phyloP scores from a whole-genome alignment of 1,284 basidiomycete species.

The Xerocomus nothofagi region DNA sequence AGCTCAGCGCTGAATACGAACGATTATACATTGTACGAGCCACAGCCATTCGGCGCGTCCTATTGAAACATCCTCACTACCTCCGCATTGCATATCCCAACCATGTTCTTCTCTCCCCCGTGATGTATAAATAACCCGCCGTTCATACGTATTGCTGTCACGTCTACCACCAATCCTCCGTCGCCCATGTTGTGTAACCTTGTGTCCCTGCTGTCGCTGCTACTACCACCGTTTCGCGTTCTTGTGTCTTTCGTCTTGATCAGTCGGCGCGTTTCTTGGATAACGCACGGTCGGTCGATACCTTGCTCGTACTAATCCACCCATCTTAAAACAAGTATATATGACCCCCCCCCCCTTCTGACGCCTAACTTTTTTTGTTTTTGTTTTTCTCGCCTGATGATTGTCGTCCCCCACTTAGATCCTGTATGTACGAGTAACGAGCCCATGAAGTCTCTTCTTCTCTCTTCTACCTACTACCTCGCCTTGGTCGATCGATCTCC shows the following conservation, averaged over 20 bases:
- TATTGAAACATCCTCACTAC: constrained; percentile 7
- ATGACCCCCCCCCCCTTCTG: background rate
- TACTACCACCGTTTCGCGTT: background rate
- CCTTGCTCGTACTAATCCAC: background rate
- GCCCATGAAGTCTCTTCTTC: too few relatives aligned
- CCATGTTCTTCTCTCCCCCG: background rate
- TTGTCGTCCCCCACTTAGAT: too few relatives aligned
- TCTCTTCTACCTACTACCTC: too few relatives aligned
- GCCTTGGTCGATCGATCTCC: too few relatives aligned
- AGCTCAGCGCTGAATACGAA: constrained; percentile 22
- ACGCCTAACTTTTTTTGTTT: too few relatives aligned
- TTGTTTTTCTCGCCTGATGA: too few relatives aligned
- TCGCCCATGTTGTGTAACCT: background rate
- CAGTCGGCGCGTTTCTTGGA: background rate
- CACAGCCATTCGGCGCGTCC: constrained; percentile 15
- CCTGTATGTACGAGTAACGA: too few relatives aligned
- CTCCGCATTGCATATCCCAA: background rate
- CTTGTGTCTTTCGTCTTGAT: background rate
- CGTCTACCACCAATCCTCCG: too few relatives aligned
- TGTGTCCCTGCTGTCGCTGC: background rate
- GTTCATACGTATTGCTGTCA: too few relatives aligned
- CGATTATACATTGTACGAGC: constrained; percentile 33
- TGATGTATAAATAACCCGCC: background rate
- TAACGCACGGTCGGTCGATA: background rate
- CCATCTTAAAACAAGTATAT: background rate